Evolutionary conservation across 768 basidiomycete genomes (phyloP).

Genomic region (Inosperma sp.): DNA sequence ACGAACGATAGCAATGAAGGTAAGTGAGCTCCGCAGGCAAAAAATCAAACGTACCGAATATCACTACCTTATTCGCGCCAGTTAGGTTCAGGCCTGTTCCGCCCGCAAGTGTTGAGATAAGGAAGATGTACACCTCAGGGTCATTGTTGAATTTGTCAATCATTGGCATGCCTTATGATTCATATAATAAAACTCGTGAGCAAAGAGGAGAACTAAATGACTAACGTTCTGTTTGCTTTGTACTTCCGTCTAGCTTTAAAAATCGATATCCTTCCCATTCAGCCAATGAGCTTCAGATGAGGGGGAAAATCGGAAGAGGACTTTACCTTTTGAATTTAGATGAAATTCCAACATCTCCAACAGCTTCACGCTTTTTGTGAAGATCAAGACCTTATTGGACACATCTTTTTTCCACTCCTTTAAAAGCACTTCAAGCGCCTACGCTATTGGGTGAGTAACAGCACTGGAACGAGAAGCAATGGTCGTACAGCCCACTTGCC

Average conservation of each 20-base stretch:
- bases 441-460: not conserved
- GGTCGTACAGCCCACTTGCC: slow-evolving; percentile 77
- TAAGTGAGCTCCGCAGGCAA: not conserved
- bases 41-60: slow-evolving; percentile 56
- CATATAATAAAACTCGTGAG: not conserved
- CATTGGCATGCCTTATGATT: slow-evolving; percentile 65
- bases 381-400: slow-evolving; percentile 86
- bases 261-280: slow-evolving; percentile 48
- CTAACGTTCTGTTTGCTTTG: slow-evolving; percentile 63
- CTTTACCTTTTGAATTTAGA: slow-evolving; percentile 53
- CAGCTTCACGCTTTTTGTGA: slow-evolving; percentile 89
- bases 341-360: slow-evolving; percentile 82
- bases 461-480: not conserved
- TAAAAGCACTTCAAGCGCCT: slow-evolving; percentile 68
- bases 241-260: slow-evolving; percentile 77
- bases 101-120: slow-evolving; percentile 89
- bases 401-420: slow-evolving; percentile 59
- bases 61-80: slow-evolving; percentile 91
- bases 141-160: slow-evolving; percentile 82
- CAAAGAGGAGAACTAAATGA: slow-evolving; percentile 1
- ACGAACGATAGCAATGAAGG: slow-evolving; percentile 6
- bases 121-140: slow-evolving; percentile 68
- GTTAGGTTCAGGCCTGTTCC: slow-evolving; percentile 90
- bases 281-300: slow-evolving; percentile 1
- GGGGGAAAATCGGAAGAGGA: slow-evolving; percentile 24